Base-by-base conservation (phyloP, 2,329 filamentous ascomycete species). In the Talaromyces amestolkiae region DNA sequence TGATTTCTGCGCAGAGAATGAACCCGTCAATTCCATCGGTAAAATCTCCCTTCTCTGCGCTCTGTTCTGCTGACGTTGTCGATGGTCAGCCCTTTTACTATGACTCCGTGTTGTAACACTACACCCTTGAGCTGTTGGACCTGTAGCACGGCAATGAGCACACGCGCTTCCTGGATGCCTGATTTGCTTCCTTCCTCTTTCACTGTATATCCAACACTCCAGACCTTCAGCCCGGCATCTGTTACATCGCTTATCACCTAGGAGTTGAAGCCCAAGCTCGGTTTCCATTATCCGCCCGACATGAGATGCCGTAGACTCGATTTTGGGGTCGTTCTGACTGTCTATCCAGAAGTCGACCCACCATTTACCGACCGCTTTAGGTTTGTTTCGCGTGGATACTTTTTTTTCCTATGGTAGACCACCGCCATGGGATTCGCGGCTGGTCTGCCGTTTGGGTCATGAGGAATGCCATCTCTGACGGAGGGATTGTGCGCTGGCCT, bases 251-350 rank as follows among this genome's bases (percentile, higher is more conserved):
- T 64, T n/a, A 2, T 59, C 43, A 3, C 54, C 43, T 7, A 41
- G 4, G 3, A 64, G 22, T 41, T 59, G 54, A 17, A 51, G 8
- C 3, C 43, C 43, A 24, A 64, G 54, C 51, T 64, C 62, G 3
- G 33, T 64, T 17, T 64, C 62, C 54, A 64, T 64, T 17, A 64
- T 64, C 10, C 43, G 15, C 3, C 54, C 33, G n/a, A 64, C 41
- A 33, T 64, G 43, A 2, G 39, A 58, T 22, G 35, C 19, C 2
- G 24, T 6, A 17, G n/a, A 13, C 7, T 31, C 15, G 24, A 33
- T n/a, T 33, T 4, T 53, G 7, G 15, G 8, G 27, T 53, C 39
- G 2, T 39, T 37, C 19, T 43, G 22, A 24, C 37, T 19, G 19
- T 43, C 37, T 31, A 41, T 3, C 13, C 22, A 31, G 6, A 5